Percentiles rank a stretch among this genome's conserved stretches.
Conservation (phyloP, 306 rosid genomes). For the Senna tora region DNA sequence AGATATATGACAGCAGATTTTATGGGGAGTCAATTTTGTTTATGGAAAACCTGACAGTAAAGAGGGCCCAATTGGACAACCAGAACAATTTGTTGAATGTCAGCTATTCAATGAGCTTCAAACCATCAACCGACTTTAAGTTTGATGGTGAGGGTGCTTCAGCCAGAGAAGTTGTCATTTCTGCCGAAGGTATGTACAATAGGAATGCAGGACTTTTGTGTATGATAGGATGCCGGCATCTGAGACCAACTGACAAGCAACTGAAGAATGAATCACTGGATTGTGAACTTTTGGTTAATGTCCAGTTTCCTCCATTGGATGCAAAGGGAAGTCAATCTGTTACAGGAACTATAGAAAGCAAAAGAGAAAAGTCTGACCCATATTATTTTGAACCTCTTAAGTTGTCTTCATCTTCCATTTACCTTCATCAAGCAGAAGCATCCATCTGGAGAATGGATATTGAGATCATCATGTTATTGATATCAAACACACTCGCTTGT, state of each 20-base stretch:
- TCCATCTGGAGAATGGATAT: conserved; percentile 86
- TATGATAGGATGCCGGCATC: conserved; percentile 75
- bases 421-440: conserved; percentile 59
- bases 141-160: conserved; percentile 40
- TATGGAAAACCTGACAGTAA: conserved; percentile 20
- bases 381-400: conserved; percentile 63
- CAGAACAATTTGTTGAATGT: conserved; percentile 48
- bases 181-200: conserved; percentile 82
- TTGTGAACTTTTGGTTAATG: conserved; percentile 62
- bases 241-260: conserved; percentile 44
- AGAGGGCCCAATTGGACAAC: conserved; percentile 20
- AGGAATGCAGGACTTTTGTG: conserved; percentile 64
- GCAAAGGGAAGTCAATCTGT: conserved; percentile 47
- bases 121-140: conserved; percentile 47
- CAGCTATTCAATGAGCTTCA: conserved; percentile 66
- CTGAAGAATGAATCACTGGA: conserved; percentile 59
- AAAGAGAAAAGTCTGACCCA: conserved; percentile 60
- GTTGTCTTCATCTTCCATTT: conserved; percentile 61
- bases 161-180: conserved; percentile 50
- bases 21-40: conserved; percentile 39
- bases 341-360: conserved; percentile 77
- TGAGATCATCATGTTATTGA: conserved; percentile 73
- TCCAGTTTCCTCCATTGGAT: conserved; percentile 71
- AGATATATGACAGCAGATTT: conserved; percentile 38
- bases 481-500: conserved; percentile 81